These are phyloP conservation scores for Phoma herbarum DNA, from an alignment of 2,329 filamentous ascomycete species.

Conservation along the genomic window DNA sequence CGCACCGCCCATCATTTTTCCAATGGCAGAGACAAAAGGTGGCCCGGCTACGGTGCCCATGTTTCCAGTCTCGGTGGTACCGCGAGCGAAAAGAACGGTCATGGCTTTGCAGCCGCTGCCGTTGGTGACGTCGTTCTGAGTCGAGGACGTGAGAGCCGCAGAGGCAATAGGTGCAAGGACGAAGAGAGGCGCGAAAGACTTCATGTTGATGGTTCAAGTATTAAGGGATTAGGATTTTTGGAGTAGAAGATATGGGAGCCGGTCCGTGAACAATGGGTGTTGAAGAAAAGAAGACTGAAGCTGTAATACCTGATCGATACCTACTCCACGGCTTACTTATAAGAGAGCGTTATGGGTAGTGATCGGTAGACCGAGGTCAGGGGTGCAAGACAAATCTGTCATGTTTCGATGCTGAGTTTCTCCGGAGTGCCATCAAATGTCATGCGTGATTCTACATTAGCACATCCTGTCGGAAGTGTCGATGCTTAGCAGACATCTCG, in stretches of 20 bases:
- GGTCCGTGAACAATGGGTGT: not conserved
- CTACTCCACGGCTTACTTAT: conserved; percentile 7
- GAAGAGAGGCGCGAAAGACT: conserved; percentile 23
- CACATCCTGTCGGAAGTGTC: conserved; percentile 7
- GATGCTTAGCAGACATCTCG: conserved; percentile 1
- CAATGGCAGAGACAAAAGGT: conserved; percentile 60
- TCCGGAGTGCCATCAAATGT: conserved; percentile 22
- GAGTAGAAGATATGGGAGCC: not conserved
- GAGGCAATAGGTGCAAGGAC: conserved; percentile 22
- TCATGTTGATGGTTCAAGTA: conserved; percentile 21
- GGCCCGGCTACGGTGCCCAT: conserved; percentile 62
- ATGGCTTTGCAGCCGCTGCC: conserved; percentile 54
- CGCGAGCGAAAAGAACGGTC: conserved; percentile 66
- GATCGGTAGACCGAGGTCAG: conserved; percentile 4
- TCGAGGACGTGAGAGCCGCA: conserved; percentile 33
- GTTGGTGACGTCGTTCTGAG: conserved; percentile 41
- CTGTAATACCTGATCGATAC: not conserved
- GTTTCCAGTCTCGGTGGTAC: conserved; percentile 63
- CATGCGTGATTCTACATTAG: conserved; percentile 27
- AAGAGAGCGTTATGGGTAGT: not conserved
- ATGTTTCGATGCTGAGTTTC: conserved; percentile 25
- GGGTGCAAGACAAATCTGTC: conserved; percentile 13
- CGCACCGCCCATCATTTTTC: conserved; percentile 50
- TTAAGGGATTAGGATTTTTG: conserved; percentile 7
- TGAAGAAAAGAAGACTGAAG: conserved; percentile 1